These are phyloP conservation scores for Erythrobasidium hasegawianum DNA, from an alignment of 1,284 basidiomycete species.

Conservation along the genomic window DNA sequence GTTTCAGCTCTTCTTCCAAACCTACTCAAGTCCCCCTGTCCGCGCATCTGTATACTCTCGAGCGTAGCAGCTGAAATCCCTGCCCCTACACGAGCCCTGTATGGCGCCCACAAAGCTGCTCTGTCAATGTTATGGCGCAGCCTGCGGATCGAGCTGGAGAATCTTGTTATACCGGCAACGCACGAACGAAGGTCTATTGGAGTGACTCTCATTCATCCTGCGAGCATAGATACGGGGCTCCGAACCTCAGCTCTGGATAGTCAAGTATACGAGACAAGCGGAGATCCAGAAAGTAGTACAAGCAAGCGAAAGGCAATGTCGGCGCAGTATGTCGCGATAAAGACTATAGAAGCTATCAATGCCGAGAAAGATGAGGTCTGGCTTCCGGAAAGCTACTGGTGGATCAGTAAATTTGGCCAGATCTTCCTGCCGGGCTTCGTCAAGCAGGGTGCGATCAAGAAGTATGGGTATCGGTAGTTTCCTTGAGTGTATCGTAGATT, in stretches of 20 bases:
- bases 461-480: conserved; percentile 13
- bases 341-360: conserved; percentile 11
- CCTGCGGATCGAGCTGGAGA: conserved; percentile 28
- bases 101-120: conserved; percentile 31
- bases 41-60: conserved; percentile 17
- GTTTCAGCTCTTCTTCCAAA: conserved; percentile 6
- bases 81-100: conserved; percentile 34
- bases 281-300: background rate
- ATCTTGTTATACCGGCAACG: background rate
- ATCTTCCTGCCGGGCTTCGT: conserved; percentile 12
- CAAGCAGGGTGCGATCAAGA: conserved; percentile 18
- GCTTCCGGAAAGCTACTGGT: conserved; percentile 30
- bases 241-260: conserved; percentile 12
- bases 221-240: conserved; percentile 29
- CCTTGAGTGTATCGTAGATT: background rate
- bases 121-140: conserved; percentile 18
- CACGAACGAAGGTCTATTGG: conserved; percentile 1
- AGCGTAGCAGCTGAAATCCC: conserved; percentile 31
- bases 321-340: conserved; percentile 8
- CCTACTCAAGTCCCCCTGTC: conserved; percentile 3
- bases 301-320: conserved; percentile 18
- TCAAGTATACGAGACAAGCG: background rate
- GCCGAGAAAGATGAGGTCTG: conserved; percentile 22
- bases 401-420: conserved; percentile 16
- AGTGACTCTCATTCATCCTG: conserved; percentile 28